Evolutionary conservation across 2,329 filamentous ascomycete species (phyloP), one percentile per base, ranked within the genome.

Genomic region (Paraphoma chrysanthemicola): DNA sequence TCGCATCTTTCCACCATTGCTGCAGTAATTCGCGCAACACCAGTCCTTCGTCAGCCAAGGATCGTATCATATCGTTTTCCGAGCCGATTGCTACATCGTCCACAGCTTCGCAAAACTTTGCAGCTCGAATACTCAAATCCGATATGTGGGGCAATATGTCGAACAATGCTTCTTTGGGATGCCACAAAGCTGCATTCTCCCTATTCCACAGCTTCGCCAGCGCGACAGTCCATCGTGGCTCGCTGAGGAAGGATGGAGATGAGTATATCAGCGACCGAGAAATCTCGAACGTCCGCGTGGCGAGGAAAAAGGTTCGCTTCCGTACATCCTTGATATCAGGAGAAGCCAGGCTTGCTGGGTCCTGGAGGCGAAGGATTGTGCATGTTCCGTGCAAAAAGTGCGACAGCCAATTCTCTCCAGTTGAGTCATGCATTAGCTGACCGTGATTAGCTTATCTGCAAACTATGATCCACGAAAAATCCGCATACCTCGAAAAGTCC

Each of bases 311-410:
- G 0, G 46, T 58, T 14, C 65, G 67, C 18, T 41, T 60, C 3
- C 56, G 61, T 31, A 30, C n/a, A 39, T 46, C 60, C 1, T 53
- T 31, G 9, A 16, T 11, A 14, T 44, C 57, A 30, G 42, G 9
- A 28, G 14, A 44, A 11, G 31, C 36, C 8, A 72, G 50, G 18
- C 51, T 51, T 4, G 33, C 44, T 3, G 66, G 68, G 3, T 55
- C 45, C 42, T 67, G 67, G 18, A 71, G 48, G 11, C 63, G 62
- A 4, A 72, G 55, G 23, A 72, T 64, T 12, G 64, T 58, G 43
- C 63, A 70, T 44, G 69, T 71, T 14, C 69, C 68, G 31, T 70
- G 63, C 11, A 71, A 42, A 41, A 72, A 72, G 31, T 71, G 69
- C 4, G 64, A 62, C 0, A 71, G 60, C 69, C 69, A 72, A 18